These are phyloP conservation scores for Eragrostis nindensis DNA, from an alignment of 176 grass and related monocot genomes.

Conservation along the genomic window DNA sequence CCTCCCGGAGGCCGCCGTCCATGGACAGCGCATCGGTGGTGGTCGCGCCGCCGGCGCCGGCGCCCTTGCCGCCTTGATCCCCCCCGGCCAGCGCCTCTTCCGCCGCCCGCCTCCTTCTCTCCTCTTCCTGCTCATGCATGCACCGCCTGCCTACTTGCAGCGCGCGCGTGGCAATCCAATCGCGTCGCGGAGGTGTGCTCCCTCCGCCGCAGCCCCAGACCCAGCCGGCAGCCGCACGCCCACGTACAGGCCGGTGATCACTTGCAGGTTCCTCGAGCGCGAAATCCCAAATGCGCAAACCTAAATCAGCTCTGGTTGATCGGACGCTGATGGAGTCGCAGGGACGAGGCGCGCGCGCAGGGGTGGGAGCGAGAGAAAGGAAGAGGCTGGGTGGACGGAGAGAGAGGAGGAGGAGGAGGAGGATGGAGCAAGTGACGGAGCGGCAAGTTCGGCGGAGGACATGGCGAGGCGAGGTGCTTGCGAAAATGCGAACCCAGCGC, in stretches of 20 bases:
- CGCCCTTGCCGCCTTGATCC: conserved; percentile 4
- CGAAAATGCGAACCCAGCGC: neutral
- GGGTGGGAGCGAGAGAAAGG: neutral
- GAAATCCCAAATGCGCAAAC: neutral
- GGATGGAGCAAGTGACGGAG: conserved; percentile 41
- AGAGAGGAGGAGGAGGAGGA: neutral
- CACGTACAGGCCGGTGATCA: too few species aligned
- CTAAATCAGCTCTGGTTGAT: neutral
- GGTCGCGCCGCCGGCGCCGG: neutral
- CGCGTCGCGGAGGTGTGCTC: neutral
- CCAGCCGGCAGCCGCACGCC: too few species aligned
- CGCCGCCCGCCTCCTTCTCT: conserved; percentile 53
- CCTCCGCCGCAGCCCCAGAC: neutral
- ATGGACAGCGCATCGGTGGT: conserved; percentile 54
- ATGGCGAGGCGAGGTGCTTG: conserved; percentile 16
- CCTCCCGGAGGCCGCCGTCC: conserved; percentile 67
- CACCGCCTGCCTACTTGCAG: neutral
- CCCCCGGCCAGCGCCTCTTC: conserved; percentile 25
- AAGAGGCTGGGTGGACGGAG: neutral
- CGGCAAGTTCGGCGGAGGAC: conserved; percentile 44
- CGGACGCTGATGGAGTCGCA: neutral
- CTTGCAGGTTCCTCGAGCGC: neutral
- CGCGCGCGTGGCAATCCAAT: neutral
- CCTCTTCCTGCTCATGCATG: conserved; percentile 70
- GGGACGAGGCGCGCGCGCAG: neutral